These are phyloP conservation scores for Psilocybe sp. DNA, from an alignment of 768 basidiomycete species.

Conservation along the genomic window DNA sequence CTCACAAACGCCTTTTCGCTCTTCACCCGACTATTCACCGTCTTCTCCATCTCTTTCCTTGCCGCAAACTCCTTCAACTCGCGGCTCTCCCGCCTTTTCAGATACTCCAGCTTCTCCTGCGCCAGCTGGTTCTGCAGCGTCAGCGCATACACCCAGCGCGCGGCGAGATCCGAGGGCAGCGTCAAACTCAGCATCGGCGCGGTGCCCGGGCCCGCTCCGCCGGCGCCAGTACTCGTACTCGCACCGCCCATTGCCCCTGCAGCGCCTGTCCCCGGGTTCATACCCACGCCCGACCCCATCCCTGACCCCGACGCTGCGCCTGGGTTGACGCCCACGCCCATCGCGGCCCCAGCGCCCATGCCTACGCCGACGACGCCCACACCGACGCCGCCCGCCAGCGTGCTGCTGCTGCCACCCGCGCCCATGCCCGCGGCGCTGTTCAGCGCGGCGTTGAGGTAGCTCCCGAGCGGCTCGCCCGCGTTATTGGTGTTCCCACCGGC, in stretches of 20 bases:
- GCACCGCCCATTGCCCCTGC: background rate
- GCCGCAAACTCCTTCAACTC: conserved; percentile 51
- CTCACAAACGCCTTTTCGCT: conserved; percentile 62
- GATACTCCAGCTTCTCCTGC: conserved; percentile 67
- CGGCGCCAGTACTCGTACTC: background rate
- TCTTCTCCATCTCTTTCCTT: conserved; percentile 18
- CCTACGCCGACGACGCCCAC: no score
- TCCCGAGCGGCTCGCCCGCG: no score
- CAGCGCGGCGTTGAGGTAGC: no score
- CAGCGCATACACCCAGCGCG: conserved; percentile 38
- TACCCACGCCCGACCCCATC: no score
- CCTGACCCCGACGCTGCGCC: no score
- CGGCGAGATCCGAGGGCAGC: conserved; percentile 19
- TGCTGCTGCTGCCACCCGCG: no score
- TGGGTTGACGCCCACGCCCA: no score
- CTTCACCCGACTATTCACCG: conserved; percentile 48
- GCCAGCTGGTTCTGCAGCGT: conserved; percentile 68
- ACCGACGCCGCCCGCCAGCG: no score
- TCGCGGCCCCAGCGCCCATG: no score
- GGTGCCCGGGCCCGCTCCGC: conserved; percentile 2
- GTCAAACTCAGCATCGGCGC: conserved; percentile 13
- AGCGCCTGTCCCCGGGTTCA: background rate
- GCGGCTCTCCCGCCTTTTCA: conserved; percentile 66
- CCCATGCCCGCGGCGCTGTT: no score
- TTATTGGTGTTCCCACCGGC: no score